phyloP scores from a whole-genome alignment of 495 filamentous ascomycete genomes.

The Lasiosphaeriaceae sp. region DNA sequence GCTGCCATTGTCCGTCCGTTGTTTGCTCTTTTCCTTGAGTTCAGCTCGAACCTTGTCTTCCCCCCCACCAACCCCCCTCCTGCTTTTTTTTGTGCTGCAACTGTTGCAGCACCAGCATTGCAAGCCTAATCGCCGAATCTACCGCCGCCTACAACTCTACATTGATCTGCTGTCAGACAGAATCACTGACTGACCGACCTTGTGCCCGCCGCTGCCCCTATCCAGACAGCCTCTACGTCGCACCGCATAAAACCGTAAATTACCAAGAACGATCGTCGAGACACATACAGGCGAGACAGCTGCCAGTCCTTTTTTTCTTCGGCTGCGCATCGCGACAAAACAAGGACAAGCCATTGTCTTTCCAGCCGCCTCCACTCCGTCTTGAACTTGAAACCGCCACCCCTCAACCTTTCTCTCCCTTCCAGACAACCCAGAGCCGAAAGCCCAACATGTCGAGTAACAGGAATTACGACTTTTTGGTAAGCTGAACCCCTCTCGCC shows the following conservation, averaged over 20 bases:
- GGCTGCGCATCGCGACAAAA: neutral
- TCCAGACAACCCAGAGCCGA: neutral
- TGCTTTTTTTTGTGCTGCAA: neutral
- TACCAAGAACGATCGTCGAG: neutral
- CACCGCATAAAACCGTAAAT: neutral
- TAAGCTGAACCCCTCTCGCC: constrained; percentile 41
- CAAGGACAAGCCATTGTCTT: neutral
- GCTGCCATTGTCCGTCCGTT: neutral
- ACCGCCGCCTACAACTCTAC: neutral
- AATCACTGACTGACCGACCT: neutral
- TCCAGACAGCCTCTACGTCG: neutral
- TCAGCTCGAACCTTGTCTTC: neutral
- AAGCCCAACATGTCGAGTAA: constrained; percentile 76
- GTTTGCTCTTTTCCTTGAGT: neutral
- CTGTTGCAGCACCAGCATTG: too few species aligned
- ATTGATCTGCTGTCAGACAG: neutral
- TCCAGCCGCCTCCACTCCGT: neutral
- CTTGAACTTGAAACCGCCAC: neutral
- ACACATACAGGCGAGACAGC: neutral
- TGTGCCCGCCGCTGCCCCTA: too few species aligned
- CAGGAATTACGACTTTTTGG: constrained; percentile 97
- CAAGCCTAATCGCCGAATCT: neutral
- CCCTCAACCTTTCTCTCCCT: neutral
- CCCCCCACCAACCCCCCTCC: neutral
- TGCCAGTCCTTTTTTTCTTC: too few species aligned